Percentiles rank a stretch among this genome's conserved stretches.
phyloP scores from a whole-genome alignment of 495 filamentous ascomycete species.

The Aspergillus affinis region DNA sequence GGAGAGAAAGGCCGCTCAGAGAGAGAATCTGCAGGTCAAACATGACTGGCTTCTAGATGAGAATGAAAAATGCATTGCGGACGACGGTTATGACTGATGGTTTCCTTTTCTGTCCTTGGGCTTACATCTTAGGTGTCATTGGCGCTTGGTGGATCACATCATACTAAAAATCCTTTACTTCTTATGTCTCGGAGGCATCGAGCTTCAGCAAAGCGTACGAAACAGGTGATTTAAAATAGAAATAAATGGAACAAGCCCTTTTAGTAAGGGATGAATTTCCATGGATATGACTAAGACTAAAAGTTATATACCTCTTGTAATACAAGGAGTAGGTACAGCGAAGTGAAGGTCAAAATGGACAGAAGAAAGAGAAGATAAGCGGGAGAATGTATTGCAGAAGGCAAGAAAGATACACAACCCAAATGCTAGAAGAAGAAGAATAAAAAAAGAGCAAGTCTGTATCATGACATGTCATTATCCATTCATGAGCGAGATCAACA shows the following conservation, averaged over 20 bases:
- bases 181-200: not conserved
- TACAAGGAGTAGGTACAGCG: constrained; percentile 14
- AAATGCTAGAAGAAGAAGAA: constrained; percentile 6
- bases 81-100: not conserved
- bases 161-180: not conserved
- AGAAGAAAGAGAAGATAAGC: constrained; percentile 9
- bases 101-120: not conserved
- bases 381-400: constrained; percentile 9
- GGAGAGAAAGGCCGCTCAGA: constrained; percentile 29
- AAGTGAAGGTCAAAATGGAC: constrained; percentile 10
- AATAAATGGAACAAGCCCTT: no score
- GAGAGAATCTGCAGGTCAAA: not conserved
- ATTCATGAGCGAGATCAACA: constrained; percentile 13
- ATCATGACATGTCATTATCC: constrained; percentile 21
- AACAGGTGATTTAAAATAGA: no score
- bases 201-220: no score
- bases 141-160: not conserved
- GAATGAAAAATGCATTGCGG: constrained; percentile 5
- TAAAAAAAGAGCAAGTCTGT: constrained; percentile 4
- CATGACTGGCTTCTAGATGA: not conserved
- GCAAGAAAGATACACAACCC: constrained; percentile 1
- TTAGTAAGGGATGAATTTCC: constrained; percentile 1
- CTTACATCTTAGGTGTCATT: not conserved
- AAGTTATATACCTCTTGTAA: constrained; percentile 15
- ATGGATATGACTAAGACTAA: constrained; percentile 9